Conservation (phyloP, 345 rosid genomes). For the Acer negundo region DNA sequence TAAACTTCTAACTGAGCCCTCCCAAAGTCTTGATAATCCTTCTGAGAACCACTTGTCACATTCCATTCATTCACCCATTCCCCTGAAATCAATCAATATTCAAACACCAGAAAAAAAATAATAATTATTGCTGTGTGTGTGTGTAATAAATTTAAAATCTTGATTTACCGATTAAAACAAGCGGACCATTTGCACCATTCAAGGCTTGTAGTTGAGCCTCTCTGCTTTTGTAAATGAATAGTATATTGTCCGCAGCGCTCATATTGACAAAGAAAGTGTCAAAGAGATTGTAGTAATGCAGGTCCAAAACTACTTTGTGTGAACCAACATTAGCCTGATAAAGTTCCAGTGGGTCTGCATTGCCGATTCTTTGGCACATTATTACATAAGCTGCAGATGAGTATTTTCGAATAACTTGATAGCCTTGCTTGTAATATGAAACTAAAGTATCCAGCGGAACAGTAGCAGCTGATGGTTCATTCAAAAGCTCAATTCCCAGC, state of each 20-base stretch:
- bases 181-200: slow-evolving; percentile 51
- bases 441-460: slow-evolving; percentile 62
- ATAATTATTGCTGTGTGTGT: neutral
- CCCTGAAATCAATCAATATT: slow-evolving; percentile 38
- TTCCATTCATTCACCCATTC: slow-evolving; percentile 88
- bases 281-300: slow-evolving; percentile 77
- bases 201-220: slow-evolving; percentile 57
- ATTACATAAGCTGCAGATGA: slow-evolving; percentile 61
- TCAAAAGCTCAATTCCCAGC: slow-evolving; percentile 72
- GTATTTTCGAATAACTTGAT: slow-evolving; percentile 54
- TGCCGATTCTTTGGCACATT: slow-evolving; percentile 76
- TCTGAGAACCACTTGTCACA: slow-evolving; percentile 48
- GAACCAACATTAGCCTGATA: slow-evolving; percentile 61
- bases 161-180: slow-evolving; percentile 56
- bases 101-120: neutral
- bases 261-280: slow-evolving; percentile 54
- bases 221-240: slow-evolving; percentile 52
- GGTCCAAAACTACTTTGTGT: slow-evolving; percentile 62
- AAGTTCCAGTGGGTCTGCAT: slow-evolving; percentile 69
- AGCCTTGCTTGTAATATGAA: slow-evolving; percentile 65
- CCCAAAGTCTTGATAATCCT: slow-evolving; percentile 67
- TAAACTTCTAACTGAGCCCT: slow-evolving; percentile 65
- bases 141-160: slow-evolving; percentile 1
- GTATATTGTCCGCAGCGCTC: slow-evolving; percentile 57
- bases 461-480: slow-evolving; percentile 64